These are phyloP conservation scores for Ophiostoma novo-ulmi DNA, from an alignment of 2,329 filamentous ascomycete genomes.

Conservation along the genomic window DNA sequence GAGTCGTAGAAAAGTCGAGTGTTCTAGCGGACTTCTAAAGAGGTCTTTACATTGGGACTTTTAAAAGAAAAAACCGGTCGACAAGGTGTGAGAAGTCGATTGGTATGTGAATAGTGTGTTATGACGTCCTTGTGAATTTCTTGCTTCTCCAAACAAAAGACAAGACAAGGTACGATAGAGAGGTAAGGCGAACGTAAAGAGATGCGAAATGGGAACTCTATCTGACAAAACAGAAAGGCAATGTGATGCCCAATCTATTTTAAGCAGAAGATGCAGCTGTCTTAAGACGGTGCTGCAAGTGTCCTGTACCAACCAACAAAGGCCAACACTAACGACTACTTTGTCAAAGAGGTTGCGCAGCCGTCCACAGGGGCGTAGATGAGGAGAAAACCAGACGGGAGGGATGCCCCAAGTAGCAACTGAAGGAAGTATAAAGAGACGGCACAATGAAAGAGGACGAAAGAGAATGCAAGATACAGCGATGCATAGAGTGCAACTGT, in stretches of 20 bases:
- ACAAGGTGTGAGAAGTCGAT: background rate
- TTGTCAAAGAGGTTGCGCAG: constrained; percentile 18
- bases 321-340: constrained; percentile 12
- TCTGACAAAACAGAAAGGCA: constrained; percentile 12
- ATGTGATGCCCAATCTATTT: constrained; percentile 21
- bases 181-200: background rate
- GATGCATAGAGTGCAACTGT: constrained; percentile 5
- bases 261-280: background rate
- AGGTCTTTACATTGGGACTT: constrained; percentile 11
- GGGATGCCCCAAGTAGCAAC: background rate
- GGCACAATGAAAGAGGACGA: background rate
- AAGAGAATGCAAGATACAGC: background rate
- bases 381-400: background rate
- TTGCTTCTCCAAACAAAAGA: background rate
- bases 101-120: constrained; percentile 1
- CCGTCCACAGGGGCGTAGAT: constrained; percentile 13
- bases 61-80: background rate
- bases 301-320: constrained; percentile 15
- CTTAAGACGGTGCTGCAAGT: constrained; percentile 17
- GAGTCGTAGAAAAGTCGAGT: background rate
- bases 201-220: background rate
- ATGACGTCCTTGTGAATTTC: background rate
- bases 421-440: constrained; percentile 1
- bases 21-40: background rate
- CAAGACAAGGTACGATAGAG: background rate